Evolutionary conservation across 192 early-diverging fungal genomes (phyloP).

Genomic region (Entomortierella lignicola): DNA sequence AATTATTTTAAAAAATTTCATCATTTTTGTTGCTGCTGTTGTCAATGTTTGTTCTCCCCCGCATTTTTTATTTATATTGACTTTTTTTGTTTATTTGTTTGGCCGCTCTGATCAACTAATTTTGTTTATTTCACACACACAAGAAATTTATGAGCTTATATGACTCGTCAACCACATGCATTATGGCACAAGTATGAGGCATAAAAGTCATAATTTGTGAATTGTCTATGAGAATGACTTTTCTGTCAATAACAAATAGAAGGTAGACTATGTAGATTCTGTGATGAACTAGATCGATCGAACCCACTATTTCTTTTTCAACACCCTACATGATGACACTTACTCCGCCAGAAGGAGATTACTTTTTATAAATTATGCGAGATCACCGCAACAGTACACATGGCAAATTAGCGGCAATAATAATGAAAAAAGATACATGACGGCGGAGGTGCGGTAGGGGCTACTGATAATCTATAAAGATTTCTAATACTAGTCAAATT

Average conservation of each 20-base stretch:
- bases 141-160: neutral
- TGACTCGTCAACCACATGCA: neutral
- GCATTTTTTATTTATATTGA: constrained; percentile 24
- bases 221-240: neutral
- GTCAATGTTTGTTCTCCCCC: constrained; percentile 19
- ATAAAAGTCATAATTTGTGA: neutral
- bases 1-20: neutral
- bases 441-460: too few relatives aligned
- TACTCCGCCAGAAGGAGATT: neutral
- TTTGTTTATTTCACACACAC: neutral
- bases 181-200: neutral
- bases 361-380: neutral
- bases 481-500: too few relatives aligned
- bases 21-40: neutral
- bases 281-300: neutral
- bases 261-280: too few relatives aligned
- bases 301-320: neutral
- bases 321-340: neutral
- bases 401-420: too few relatives aligned
- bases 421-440: too few relatives aligned
- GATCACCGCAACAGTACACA: neutral
- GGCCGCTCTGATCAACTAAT: constrained; percentile 1
- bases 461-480: too few relatives aligned
- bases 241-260: too few relatives aligned
- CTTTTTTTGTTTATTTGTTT: constrained; percentile 1